Evolutionary conservation across 331 rosid species (phyloP).

Genomic region (Pyrus hybrid): DNA sequence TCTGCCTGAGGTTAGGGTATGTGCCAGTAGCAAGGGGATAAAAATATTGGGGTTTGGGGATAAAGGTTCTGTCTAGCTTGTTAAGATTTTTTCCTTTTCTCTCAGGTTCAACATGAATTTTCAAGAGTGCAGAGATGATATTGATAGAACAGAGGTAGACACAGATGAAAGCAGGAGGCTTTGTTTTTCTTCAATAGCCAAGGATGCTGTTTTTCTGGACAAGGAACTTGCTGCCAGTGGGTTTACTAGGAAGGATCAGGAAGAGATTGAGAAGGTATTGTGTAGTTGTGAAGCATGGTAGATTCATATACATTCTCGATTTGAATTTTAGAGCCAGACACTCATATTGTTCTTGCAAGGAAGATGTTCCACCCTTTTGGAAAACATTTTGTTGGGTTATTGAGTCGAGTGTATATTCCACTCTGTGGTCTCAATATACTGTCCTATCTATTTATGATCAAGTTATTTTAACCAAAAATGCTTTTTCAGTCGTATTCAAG

Average conservation of each 20-base stretch:
- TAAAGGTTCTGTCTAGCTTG: not conserved
- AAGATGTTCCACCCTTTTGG: not conserved
- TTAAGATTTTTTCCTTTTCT: not conserved
- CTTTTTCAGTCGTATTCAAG: not conserved
- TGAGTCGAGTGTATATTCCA: not conserved
- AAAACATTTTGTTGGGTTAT: not conserved
- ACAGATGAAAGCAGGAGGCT: constrained; percentile 47
- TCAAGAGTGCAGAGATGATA: constrained; percentile 45
- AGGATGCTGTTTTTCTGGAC: constrained; percentile 59
- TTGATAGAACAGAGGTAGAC: constrained; percentile 40
- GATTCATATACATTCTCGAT: not conserved
- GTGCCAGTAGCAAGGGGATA: not conserved
- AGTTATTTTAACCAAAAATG: not conserved
- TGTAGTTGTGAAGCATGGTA: not conserved
- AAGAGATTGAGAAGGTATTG: constrained; percentile 57
- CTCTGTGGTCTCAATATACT: not conserved
- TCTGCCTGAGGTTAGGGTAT: not conserved
- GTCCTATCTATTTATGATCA: not conserved
- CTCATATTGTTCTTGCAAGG: not conserved
- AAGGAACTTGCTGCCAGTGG: constrained; percentile 93
- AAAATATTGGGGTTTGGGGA: not conserved
- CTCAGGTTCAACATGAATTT: constrained; percentile 61
- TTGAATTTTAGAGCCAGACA: not conserved
- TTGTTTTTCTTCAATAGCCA: constrained; percentile 53
- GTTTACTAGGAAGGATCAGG: constrained; percentile 65